A percentile compares a stretch with the other conserved stretches of the same genome.
phyloP scores from a whole-genome alignment of 768 basidiomycete genomes.

The Mycena floridula region DNA sequence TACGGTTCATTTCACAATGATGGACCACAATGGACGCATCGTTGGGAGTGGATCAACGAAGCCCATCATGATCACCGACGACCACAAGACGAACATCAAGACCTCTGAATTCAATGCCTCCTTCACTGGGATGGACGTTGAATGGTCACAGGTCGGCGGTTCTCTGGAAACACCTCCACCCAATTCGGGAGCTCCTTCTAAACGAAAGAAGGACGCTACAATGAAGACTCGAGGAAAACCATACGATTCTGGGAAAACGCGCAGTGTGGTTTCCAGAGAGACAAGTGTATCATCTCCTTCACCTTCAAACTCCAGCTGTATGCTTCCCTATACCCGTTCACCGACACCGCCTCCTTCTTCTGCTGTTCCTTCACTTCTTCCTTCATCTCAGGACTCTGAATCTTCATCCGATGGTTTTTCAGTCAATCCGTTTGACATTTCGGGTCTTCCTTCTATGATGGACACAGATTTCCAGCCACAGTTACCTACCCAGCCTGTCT shows the following conservation, averaged over 20 bases:
- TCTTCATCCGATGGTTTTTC: slow-evolving; percentile 40
- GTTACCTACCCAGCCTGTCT: slow-evolving; percentile 6
- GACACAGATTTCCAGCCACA: slow-evolving; percentile 15
- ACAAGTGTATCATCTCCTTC: slow-evolving; percentile 47
- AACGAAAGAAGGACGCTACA: slow-evolving; percentile 42
- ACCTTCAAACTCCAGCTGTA: slow-evolving; percentile 37
- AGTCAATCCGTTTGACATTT: slow-evolving; percentile 33
- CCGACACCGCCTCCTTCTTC: slow-evolving; percentile 33
- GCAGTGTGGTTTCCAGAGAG: slow-evolving; percentile 41
- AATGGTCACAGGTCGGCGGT: slow-evolving; percentile 41
- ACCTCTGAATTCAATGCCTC: slow-evolving; percentile 25
- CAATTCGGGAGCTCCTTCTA: slow-evolving; percentile 37
- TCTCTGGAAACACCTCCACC: slow-evolving; percentile 18
- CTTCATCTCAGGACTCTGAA: slow-evolving; percentile 35
- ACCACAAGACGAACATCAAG: slow-evolving; percentile 74
- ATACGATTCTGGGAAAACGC: slow-evolving; percentile 50
- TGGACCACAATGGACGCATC: slow-evolving; percentile 70
- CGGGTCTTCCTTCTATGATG: slow-evolving; percentile 31
- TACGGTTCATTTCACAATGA: slow-evolving; percentile 82
- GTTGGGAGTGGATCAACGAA: slow-evolving; percentile 79
- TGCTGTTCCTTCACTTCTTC: slow-evolving; percentile 28
- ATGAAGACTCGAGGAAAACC: slow-evolving; percentile 64
- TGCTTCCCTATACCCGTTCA: slow-evolving; percentile 37
- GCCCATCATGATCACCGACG: slow-evolving; percentile 98
- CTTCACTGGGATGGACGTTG: slow-evolving; percentile 34